A percentile compares a stretch with the other conserved stretches of the same genome.
phyloP scores from a whole-genome alignment of 768 basidiomycete species.

The Mycena capillaripes region DNA sequence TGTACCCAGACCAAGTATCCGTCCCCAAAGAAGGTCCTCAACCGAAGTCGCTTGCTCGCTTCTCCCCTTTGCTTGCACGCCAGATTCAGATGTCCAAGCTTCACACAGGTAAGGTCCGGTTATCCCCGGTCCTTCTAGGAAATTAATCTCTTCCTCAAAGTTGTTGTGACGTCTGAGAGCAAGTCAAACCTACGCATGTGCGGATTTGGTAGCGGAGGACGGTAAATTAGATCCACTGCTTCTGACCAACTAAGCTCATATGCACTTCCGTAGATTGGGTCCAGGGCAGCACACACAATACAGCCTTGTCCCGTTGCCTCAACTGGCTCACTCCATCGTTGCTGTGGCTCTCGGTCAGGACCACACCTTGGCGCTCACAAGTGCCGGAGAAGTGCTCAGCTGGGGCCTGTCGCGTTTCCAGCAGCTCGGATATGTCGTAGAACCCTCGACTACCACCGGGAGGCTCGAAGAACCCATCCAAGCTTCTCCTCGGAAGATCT shows the following conservation, averaged over 20 bases:
- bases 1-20: slow-evolving; percentile 81
- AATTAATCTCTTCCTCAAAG: slow-evolving; percentile 37
- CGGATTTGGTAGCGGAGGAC: slow-evolving; percentile 91
- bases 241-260: slow-evolving; percentile 6
- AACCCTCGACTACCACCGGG: slow-evolving; percentile 57
- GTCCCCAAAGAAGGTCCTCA: slow-evolving; percentile 56
- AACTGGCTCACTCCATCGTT: slow-evolving; percentile 68
- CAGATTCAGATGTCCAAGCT: slow-evolving; percentile 88
- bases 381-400: slow-evolving; percentile 84
- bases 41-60: slow-evolving; percentile 55
- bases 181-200: slow-evolving; percentile 85
- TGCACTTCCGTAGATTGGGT: slow-evolving; percentile 68
- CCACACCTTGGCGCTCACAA: slow-evolving; percentile 91
- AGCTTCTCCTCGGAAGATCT: slow-evolving; percentile 78
- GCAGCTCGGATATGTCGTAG: slow-evolving; percentile 90
- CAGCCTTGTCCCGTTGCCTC: slow-evolving; percentile 70
- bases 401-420: slow-evolving; percentile 94
- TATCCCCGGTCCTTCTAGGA: not conserved
- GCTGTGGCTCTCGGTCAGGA: slow-evolving; percentile 92
- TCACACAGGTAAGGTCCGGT: slow-evolving; percentile 75
- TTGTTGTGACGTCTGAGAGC: slow-evolving; percentile 79
- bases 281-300: slow-evolving; percentile 85
- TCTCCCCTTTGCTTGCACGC: slow-evolving; percentile 73
- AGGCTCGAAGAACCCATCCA: slow-evolving; percentile 83
- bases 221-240: slow-evolving; percentile 58